Conservation (phyloP, 1,284 basidiomycete genomes). For the Farysia itapuensis region DNA sequence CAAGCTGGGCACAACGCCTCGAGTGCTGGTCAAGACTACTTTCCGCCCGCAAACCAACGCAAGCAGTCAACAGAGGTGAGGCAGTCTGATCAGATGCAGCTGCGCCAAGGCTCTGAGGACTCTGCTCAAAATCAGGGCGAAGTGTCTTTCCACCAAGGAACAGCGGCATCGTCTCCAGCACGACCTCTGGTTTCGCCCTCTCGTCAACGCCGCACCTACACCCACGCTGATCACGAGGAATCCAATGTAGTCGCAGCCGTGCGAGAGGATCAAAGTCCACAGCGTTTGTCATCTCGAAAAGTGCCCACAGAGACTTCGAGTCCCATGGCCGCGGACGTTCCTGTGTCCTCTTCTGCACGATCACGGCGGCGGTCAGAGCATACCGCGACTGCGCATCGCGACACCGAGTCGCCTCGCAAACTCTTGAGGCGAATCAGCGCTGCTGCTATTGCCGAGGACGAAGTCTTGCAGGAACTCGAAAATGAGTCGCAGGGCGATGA, state of each 20-base stretch:
- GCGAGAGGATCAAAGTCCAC: slow-evolving; percentile 20
- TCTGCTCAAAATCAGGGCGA: not conserved
- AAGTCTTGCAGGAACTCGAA: slow-evolving; percentile 25
- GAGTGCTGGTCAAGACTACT: not conserved
- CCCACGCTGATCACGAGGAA: not conserved
- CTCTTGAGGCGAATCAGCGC: slow-evolving; percentile 43
- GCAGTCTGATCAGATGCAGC: slow-evolving; percentile 25
- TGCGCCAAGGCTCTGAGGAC: slow-evolving; percentile 3
- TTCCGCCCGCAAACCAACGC: slow-evolving; percentile 30
- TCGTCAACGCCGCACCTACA: slow-evolving; percentile 1
- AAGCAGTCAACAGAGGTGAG: slow-evolving; percentile 27
- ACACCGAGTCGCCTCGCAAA: slow-evolving; percentile 40
- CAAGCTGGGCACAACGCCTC: slow-evolving; percentile 4
- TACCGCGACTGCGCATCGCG: not conserved
- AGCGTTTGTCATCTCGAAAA: slow-evolving; percentile 16
- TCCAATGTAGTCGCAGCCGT: slow-evolving; percentile 8
- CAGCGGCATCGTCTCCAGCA: not conserved
- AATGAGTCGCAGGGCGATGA: slow-evolving; percentile 3
- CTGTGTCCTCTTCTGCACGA: slow-evolving; percentile 34
- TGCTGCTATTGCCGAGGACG: slow-evolving; percentile 38
- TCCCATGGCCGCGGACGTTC: slow-evolving; percentile 21
- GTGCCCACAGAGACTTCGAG: slow-evolving; percentile 27
- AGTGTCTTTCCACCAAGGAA: slow-evolving; percentile 20
- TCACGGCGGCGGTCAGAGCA: slow-evolving; percentile 25
- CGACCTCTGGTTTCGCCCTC: slow-evolving; percentile 8